Base-by-base conservation (phyloP, 768 basidiomycete species). In the Leccinellum rugosiceps region DNA sequence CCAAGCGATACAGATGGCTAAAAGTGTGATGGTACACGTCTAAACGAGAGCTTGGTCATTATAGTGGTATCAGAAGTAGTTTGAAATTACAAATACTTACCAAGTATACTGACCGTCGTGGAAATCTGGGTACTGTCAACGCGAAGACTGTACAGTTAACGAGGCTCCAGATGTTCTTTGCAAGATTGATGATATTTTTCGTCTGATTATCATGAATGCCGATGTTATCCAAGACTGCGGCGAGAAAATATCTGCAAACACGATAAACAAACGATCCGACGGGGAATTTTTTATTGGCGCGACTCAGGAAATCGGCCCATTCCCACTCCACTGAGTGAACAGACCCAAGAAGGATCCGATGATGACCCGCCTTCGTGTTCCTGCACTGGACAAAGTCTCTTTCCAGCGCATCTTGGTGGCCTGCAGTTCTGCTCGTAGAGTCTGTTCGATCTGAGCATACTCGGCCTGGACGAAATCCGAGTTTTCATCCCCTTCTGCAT, bases 401-500 rank as follows among this genome's bases (percentile, higher is more conserved):
- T 23, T 56, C 46, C 19, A 28, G 21, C 4, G 52, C 43, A 35
- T 46, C 5, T 23, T 21, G 3, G 60, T 9, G 13, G 21, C 28
- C 21, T 44, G 56, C 17, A 54, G 9, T 31, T 68, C 65, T 5
- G 25, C 52, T 62, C 80, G 78, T 5, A 86, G 65, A 0, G 84
- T 84, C 57, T 76, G 74, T 63, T 82, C 75, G 57, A 85, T 85
- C 69, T 85, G 76, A 2, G 75, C 73, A 61, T 75, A 84, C 64
- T 85, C 84, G 1, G 83, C 81, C 62, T 79, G 80, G 51, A 82
- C 83, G 49, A 86, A 80, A 57, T 81, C 80, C 2, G 80, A 79
- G 38, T 48, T 15, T 52, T 58, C 65, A 59, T 87, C 78, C 3
- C 84, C 83, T 55, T 86, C 84, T 0, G 81, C 84, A 59, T 86